Evolutionary conservation across 2,329 filamentous ascomycete genomes (phyloP), one percentile per base, ranked within the genome.

Genomic region (Pseudocercospora vitis): DNA sequence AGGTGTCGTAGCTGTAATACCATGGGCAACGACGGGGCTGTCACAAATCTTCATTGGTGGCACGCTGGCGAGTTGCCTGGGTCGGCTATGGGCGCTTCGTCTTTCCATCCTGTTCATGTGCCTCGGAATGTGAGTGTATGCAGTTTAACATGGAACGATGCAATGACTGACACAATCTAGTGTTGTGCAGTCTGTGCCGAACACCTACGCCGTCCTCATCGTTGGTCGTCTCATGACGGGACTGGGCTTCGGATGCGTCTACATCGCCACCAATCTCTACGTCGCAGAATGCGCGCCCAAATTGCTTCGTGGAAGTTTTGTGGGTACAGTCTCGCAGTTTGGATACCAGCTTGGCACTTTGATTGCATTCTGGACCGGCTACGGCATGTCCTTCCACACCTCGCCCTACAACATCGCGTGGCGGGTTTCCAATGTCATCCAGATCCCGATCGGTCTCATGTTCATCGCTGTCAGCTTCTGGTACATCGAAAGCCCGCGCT

Each of bases 341-440:
- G 72, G 73, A 14, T 75, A 74, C 51, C 73, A 75, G 52, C 64
- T 76, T 0, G 74, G 74, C 7, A 74, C 72, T 0, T 64, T 76
- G 4, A 74, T 76, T 16, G 72, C 73, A 3, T 76, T 75, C 58
- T 76, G 73, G 71, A 57, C 70, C 16, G 74, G 73, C 6, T 75
- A 75, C 50, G 73, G 73, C 14, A 75, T 75, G 71, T 72, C 70
- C 5, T 74, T 69, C 56, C 70, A 74, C 49, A 67, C 58, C n/a
- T 64, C 63, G 0, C 73, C 73, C 0, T 73, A 68, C 60, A 74
- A 75, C 51, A 73, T 74, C 39, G 72, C 74, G 7, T 76, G 73
- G 73, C 59, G 73, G 28, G 67, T 74, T 1, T 74, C 71, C 3
- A 75, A 74, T 48, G 31, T 73, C 12, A 69, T 76, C 23, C 72